A percentile compares a stretch with the other conserved stretches of the same genome.
Conservation (phyloP, 179 eudicot genomes). For the Carnegiea gigantea region DNA sequence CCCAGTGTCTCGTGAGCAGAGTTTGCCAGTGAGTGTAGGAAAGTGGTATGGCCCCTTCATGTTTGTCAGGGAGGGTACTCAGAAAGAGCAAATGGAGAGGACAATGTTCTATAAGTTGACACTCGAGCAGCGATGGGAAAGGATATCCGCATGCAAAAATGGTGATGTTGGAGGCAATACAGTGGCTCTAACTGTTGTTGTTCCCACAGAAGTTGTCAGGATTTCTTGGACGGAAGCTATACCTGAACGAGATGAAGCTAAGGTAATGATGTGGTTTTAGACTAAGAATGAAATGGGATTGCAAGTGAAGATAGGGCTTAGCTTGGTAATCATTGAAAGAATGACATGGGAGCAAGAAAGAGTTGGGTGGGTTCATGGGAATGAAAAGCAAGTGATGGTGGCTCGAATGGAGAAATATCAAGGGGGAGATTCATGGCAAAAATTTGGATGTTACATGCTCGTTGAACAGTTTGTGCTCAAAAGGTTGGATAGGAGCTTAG, state of each 20-base stretch:
- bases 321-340: constrained; percentile 37
- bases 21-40: constrained; percentile 35
- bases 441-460: constrained; percentile 49
- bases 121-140: constrained; percentile 58
- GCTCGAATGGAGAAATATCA: constrained; percentile 31
- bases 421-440: constrained; percentile 44
- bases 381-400: constrained; percentile 37
- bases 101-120: constrained; percentile 53
- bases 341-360: constrained; percentile 55
- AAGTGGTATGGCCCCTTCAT: constrained; percentile 66
- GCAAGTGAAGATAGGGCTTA: constrained; percentile 39
- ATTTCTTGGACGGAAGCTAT: constrained; percentile 34
- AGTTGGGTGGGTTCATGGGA: constrained; percentile 45
- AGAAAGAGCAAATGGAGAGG: constrained; percentile 37
- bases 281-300: constrained; percentile 12
- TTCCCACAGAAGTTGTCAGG: constrained; percentile 33
- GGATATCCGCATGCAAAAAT: constrained; percentile 30
- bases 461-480: constrained; percentile 1
- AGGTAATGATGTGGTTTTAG: constrained; percentile 45
- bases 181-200: constrained; percentile 30
- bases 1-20: constrained; percentile 23
- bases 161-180: constrained; percentile 9
- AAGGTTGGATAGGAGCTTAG: constrained; percentile 2
- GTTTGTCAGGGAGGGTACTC: constrained; percentile 44
- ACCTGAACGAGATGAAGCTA: constrained; percentile 29